Evolutionary conservation across 2,329 filamentous ascomycete genomes (phyloP).

Genomic region (Oidium heveae): DNA sequence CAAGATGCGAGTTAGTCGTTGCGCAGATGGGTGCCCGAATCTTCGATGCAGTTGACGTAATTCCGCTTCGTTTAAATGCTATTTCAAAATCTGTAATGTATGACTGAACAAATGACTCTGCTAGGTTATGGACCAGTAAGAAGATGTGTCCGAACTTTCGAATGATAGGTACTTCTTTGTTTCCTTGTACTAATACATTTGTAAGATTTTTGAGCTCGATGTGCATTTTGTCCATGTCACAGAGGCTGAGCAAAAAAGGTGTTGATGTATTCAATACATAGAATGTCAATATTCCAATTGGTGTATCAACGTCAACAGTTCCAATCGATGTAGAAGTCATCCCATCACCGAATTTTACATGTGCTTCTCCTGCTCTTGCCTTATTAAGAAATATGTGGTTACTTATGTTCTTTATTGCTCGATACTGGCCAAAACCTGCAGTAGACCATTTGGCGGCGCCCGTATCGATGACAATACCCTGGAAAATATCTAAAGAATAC

Average conservation of each 20-base stretch:
- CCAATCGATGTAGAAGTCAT: background rate
- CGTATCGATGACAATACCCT: conserved; percentile 1
- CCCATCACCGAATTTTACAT: background rate
- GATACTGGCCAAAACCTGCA: background rate
- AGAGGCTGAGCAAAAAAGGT: background rate
- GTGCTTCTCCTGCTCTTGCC: background rate
- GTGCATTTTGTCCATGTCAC: background rate
- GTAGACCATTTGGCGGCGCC: background rate
- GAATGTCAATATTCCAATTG: background rate
- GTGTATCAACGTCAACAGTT: background rate
- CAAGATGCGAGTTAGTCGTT: background rate
- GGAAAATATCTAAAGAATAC: background rate
- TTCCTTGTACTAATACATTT: background rate
- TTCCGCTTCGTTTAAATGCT: background rate
- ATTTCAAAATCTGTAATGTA: background rate
- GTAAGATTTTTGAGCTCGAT: background rate
- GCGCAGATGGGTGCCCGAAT: background rate
- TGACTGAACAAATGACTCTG: background rate
- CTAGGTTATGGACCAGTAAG: background rate
- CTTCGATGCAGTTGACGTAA: background rate
- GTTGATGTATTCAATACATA: background rate
- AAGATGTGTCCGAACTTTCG: background rate
- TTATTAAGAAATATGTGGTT: background rate
- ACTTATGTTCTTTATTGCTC: background rate
- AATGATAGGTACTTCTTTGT: background rate